Evolutionary conservation across 495 filamentous ascomycete species (phyloP), one percentile per base, ranked within the genome.

Genomic region (Aspergillus baeticus): DNA sequence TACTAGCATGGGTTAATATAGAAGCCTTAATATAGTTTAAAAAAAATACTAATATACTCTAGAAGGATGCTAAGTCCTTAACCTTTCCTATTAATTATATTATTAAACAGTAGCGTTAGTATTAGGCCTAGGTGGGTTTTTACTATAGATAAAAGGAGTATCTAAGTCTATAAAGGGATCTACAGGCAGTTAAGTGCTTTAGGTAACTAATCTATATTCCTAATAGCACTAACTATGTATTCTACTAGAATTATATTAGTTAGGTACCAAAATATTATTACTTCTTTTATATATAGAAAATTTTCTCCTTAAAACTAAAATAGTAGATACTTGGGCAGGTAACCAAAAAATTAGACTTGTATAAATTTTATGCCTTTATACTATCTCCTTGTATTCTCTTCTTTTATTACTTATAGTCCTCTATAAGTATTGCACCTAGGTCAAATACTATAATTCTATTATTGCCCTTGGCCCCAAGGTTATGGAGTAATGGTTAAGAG

Each of bases 221-320:
- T 18, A 41, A 41, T 6, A 17, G 38, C n/a, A 41, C 38, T 41
- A 6, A 41, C 38, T 41, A 18, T 18, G 38, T 18, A 41, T 20
- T 41, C 38, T 18, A 41, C 38, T 41, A 17, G 38, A 41, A 14
- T 14, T 18, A 41, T 10, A 41, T 41, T 41, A 41, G 38, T 41
- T 18, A 5, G n/a, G 38, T 6, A 6, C n/a, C 38, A 17, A 41
- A 20, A 41, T 41, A 41, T 20, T 41, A 6, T 41, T 18, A 17
- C n/a, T 18, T 20, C n/a, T 41, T 20, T 41, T 18, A 41, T 18
- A 41, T 41, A 41, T 18, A 41, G 38, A 41, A 41, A 5, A 41
- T 41, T 41, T 41, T 41, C 38, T 41, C 38, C 38, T 41, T 41
- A 18, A 41, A 41, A 20, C 38, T 41, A 18, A 41, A 41, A 41